Conservation (phyloP, 805 yeast genomes). For the Starmerella bombi region DNA sequence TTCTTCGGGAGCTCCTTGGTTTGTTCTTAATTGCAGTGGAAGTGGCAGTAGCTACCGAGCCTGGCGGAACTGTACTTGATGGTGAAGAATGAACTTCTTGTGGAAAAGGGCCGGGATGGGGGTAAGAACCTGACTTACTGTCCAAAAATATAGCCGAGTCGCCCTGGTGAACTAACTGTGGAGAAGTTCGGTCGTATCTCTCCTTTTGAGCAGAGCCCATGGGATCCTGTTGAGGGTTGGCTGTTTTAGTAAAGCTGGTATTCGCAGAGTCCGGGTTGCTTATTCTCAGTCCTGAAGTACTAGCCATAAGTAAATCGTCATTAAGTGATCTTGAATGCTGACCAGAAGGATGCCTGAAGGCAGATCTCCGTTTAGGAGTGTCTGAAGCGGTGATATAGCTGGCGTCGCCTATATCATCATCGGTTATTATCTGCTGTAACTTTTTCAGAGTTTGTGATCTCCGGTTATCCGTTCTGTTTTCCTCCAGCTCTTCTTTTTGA, state of each 20-base stretch:
- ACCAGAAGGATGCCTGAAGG: background rate
- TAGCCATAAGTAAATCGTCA: too few species aligned
- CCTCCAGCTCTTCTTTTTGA: too few species aligned
- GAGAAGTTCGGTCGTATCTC: background rate
- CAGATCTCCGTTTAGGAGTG: background rate
- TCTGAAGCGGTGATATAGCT: background rate
- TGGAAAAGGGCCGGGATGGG: too few species aligned
- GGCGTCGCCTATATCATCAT: background rate
- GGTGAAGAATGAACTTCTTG: too few species aligned
- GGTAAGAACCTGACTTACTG: too few species aligned
- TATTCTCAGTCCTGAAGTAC: background rate
- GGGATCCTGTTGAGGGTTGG: background rate
- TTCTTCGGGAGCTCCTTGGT: background rate
- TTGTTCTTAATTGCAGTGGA: too few species aligned
- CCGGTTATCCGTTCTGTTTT: background rate
- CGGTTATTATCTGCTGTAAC: background rate
- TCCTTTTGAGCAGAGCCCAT: background rate
- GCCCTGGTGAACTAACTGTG: background rate
- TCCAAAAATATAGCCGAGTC: background rate
- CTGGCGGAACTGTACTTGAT: too few species aligned
- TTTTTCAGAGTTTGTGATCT: background rate
- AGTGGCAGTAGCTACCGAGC: too few species aligned
- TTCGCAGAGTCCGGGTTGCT: background rate
- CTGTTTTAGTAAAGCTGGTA: too few species aligned
- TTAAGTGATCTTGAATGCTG: too few species aligned